These are phyloP conservation scores for Botrytis byssoidea DNA, from an alignment of 2,329 filamentous ascomycete species.

Conservation along the genomic window DNA sequence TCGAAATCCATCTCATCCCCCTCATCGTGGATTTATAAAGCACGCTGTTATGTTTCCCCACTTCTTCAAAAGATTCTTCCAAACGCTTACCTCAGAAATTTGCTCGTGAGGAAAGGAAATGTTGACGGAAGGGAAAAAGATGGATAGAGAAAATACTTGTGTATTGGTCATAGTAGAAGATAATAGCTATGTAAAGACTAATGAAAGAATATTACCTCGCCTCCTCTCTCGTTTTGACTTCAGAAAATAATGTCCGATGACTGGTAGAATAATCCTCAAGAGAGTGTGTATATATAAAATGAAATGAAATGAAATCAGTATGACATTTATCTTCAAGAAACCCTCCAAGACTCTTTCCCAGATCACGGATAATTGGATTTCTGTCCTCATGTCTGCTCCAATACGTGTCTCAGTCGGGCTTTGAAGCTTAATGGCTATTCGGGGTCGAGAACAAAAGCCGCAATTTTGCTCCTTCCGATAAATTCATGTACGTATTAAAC, in stretches of 20 bases:
- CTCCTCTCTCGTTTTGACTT: background rate
- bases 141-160: background rate
- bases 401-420: background rate
- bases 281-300: background rate
- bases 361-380: background rate
- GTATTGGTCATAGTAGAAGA: background rate
- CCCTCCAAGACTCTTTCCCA: background rate
- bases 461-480: background rate
- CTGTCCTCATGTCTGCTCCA: background rate
- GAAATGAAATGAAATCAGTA: background rate
- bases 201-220: background rate
- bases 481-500: background rate
- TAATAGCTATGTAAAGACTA: background rate
- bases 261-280: background rate
- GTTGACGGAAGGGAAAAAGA: background rate
- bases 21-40: background rate
- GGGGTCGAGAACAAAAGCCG: background rate
- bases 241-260: background rate
- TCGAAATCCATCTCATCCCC: background rate
- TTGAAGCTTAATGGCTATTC: background rate
- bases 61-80: accelerated
- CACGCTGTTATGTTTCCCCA: background rate
- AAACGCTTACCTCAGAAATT: background rate
- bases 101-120: background rate
- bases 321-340: background rate